A percentile compares a stretch with the other conserved stretches of the same genome.
Conservation (phyloP, 371 early-diverging fungal species). For the Entomophthora muscae region DNA sequence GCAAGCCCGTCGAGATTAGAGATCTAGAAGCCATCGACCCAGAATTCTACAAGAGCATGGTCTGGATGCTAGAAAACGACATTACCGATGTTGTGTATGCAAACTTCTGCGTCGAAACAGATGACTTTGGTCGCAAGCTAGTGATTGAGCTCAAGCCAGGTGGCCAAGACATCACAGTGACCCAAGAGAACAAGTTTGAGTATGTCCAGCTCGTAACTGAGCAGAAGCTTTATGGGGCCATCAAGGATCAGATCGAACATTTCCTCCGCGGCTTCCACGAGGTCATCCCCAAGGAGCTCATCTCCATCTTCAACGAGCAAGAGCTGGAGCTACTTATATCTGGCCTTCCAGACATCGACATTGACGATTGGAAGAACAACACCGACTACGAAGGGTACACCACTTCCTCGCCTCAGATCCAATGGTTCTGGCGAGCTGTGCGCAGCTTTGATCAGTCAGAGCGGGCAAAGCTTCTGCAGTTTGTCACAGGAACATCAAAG, state of each 20-base stretch:
- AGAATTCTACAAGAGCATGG: constrained; percentile 90
- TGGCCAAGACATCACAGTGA: constrained; percentile 84
- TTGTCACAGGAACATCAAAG: constrained; percentile 96
- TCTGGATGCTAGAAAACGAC: constrained; percentile 95
- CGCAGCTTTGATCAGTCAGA: constrained; percentile 95
- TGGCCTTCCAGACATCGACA: constrained; percentile 94
- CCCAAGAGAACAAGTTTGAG: constrained; percentile 93
- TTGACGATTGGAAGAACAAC: constrained; percentile 98
- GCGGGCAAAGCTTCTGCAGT: constrained; percentile 93
- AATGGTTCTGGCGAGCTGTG: constrained; percentile 99
- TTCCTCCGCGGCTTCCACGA: constrained; percentile 95
- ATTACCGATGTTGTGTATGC: constrained; percentile 90
- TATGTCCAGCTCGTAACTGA: constrained; percentile 86
- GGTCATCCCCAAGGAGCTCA: constrained; percentile 73
- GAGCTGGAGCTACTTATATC: constrained; percentile 96
- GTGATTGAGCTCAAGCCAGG: constrained; percentile 75
- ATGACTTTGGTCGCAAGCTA: constrained; percentile 79
- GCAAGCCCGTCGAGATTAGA: constrained; percentile 73
- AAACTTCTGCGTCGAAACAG: constrained; percentile 86
- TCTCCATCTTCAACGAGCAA: constrained; percentile 95
- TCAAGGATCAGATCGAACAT: constrained; percentile 83
- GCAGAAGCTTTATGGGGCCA: constrained; percentile 70
- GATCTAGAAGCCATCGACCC: constrained; percentile 97
- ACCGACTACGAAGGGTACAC: constrained; percentile 90
- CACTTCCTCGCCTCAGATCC: constrained; percentile 68